These are phyloP conservation scores for Neotropicomus parvogracilis DNA, from an alignment of 1,284 basidiomycete genomes.

Conservation along the genomic window DNA sequence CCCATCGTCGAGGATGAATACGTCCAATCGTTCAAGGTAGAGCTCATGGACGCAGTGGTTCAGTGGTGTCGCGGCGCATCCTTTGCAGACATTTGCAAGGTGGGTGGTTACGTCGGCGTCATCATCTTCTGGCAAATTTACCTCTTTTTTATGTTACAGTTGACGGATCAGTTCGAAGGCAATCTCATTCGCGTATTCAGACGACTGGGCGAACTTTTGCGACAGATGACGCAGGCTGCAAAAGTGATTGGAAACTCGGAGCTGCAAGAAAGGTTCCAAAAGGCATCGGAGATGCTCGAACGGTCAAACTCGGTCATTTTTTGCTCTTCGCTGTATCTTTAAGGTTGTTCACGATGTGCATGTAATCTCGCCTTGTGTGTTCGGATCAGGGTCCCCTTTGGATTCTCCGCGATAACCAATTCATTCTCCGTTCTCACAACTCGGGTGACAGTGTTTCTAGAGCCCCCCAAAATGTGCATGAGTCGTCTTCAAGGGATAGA, in stretches of 20 bases:
- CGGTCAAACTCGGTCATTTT: constrained; percentile 92
- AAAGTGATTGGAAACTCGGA: constrained; percentile 96
- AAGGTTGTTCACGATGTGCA: constrained; percentile 4
- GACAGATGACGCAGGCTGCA: constrained; percentile 93
- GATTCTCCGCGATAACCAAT: no score
- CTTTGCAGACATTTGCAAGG: constrained; percentile 96
- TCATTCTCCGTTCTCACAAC: no score
- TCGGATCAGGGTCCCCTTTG: no score
- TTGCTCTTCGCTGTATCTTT: constrained; percentile 76
- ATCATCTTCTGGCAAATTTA: not conserved
- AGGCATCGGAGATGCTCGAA: constrained; percentile 85
- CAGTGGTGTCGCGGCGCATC: constrained; percentile 98
- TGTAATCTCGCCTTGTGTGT: not conserved
- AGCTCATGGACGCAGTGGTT: constrained; percentile 95
- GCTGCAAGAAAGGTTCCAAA: constrained; percentile 87
- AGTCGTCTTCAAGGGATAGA: no score
- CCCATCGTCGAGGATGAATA: constrained; percentile 92
- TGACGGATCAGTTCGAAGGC: constrained; percentile 96
- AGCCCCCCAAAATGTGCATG: no score
- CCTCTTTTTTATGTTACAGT: constrained; percentile 39
- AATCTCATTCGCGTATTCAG: constrained; percentile 93
- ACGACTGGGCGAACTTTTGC: constrained; percentile 87
- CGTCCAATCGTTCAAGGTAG: constrained; percentile 94
- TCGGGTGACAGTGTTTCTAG: no score
- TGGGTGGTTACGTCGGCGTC: constrained; percentile 32